phyloP scores from a whole-genome alignment of 2,329 filamentous ascomycete genomes.

The Penicillium vulpinum region DNA sequence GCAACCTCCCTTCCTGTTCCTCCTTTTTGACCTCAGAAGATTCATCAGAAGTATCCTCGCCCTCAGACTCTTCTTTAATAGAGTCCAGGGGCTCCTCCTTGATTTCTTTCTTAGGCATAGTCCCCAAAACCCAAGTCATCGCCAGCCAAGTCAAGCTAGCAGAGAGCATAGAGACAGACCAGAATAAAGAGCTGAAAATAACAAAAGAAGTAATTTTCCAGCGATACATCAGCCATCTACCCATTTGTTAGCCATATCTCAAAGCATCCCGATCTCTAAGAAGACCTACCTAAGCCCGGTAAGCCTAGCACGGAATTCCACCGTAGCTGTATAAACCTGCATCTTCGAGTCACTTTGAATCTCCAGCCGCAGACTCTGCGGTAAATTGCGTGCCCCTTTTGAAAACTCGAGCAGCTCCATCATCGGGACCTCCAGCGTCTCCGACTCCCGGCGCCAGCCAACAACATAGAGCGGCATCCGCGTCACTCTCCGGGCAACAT shows the following conservation, averaged over 20 bases:
- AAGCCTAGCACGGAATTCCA: conserved; percentile 73
- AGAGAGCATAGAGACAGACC: conserved; percentile 70
- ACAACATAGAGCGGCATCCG: conserved; percentile 70
- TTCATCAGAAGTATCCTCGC: conserved; percentile 14
- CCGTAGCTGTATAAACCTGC: conserved; percentile 70
- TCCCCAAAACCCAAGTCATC: conserved; percentile 47
- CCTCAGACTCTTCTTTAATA: conserved; percentile 21
- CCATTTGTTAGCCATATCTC: conserved; percentile 18
- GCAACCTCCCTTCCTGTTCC: conserved; percentile 15
- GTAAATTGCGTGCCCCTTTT: conserved; percentile 54
- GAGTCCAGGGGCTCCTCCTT: conserved; percentile 30
- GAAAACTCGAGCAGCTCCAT: conserved; percentile 71
- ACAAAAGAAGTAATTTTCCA: conserved; percentile 70
- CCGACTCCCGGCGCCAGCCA: conserved; percentile 63
- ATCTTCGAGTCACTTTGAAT: conserved; percentile 68
- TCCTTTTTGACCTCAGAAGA: conserved; percentile 34
- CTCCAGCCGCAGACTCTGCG: conserved; percentile 61
- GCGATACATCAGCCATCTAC: conserved; percentile 80
- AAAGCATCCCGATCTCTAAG: background rate
- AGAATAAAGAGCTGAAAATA: conserved; percentile 70
- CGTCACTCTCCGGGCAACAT: conserved; percentile 59
- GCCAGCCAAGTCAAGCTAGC: conserved; percentile 65
- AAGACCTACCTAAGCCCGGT: conserved; percentile 62
- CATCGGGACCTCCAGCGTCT: conserved; percentile 66
- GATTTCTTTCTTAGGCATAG: conserved; percentile 26